Evolutionary conservation across 2,329 filamentous ascomycete genomes (phyloP), one percentile per base, ranked within the genome.

Genomic region (Colletotrichum sp.): DNA sequence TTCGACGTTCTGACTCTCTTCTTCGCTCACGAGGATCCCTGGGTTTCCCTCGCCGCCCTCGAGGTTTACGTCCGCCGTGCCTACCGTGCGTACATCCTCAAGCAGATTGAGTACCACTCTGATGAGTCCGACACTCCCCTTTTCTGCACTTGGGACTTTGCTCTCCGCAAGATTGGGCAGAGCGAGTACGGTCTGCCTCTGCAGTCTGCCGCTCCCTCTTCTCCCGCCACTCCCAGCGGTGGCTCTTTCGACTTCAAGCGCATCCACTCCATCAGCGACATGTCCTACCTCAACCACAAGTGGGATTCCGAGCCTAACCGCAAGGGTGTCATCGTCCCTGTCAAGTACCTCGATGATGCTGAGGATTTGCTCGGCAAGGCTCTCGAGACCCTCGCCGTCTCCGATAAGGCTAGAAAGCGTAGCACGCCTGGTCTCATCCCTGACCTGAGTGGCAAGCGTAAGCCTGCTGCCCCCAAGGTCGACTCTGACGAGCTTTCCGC

Each of bases 11-110:
- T 99, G 78, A 94, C 96, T 9, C 93, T 95, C 73, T 99, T 99
- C 92, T 99, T 99, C 83, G 94, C 93, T 38, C 96, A 99, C 85
- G 92, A 95, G 56, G 97, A 99, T 82, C 93, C 95, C 14, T 98
- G 96, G 95, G 96, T 99, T 34, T 95, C 95, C 9, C 89, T 98
- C 76, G 97, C 97, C 74, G 95, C 97, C 63, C 91, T 99, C 6
- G 97, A 99, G 84, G 96, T 98, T 64, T 99, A 99, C 84, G 93
- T 98, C 77, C 96, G 97, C 81, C 95, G 97, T 77, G 96, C 97
- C 16, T 99, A 99, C 88, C 95, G 97, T 89, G 97, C 97, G 3
- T 99, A 99, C 86, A 93, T 94, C 75, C 89, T 99, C 67, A 96
- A 97, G 90, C 89, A 92, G 79, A 94, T 99, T 73, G 92, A 98